Evolutionary conservation across 768 basidiomycete species (phyloP).

Genomic region (Collybiopsis confluens): DNA sequence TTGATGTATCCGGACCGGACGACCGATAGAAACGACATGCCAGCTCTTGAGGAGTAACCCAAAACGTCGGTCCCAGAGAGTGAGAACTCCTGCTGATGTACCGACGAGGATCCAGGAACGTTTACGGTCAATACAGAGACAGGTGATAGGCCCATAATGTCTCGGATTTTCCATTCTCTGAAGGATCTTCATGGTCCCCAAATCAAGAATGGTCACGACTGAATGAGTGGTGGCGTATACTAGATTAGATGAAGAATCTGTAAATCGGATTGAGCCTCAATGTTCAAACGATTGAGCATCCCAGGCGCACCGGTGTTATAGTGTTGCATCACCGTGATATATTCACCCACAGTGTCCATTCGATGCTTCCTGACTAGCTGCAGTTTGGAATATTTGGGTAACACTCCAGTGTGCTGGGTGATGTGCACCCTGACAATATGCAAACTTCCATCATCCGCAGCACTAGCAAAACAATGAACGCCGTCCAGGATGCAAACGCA

Average conservation of each 20-base stretch:
- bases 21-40: slow-evolving; percentile 58
- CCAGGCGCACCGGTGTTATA: slow-evolving; percentile 60
- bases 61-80: slow-evolving; percentile 95
- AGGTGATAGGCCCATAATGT: slow-evolving; percentile 82
- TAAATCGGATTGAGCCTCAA: slow-evolving; percentile 1
- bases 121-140: slow-evolving; percentile 79
- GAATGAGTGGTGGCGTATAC: slow-evolving; percentile 85
- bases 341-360: slow-evolving; percentile 69
- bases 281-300: background rate
- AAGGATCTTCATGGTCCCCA: slow-evolving; percentile 77
- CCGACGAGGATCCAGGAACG: slow-evolving; percentile 87
- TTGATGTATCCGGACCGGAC: slow-evolving; percentile 62
- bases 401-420: slow-evolving; percentile 47
- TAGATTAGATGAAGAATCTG: slow-evolving; percentile 76
- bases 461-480: slow-evolving; percentile 85
- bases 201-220: slow-evolving; percentile 68
- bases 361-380: slow-evolving; percentile 80
- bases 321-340: slow-evolving; percentile 80
- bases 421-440: slow-evolving; percentile 83
- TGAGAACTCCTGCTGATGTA: slow-evolving; percentile 78
- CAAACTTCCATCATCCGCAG: slow-evolving; percentile 79
- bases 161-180: slow-evolving; percentile 81
- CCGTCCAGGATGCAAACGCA: slow-evolving; percentile 80
- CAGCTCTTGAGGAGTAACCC: slow-evolving; percentile 86
- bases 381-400: slow-evolving; percentile 82